Conservation (phyloP, 75 land plant genomes). For the Pinus albicaulis region DNA sequence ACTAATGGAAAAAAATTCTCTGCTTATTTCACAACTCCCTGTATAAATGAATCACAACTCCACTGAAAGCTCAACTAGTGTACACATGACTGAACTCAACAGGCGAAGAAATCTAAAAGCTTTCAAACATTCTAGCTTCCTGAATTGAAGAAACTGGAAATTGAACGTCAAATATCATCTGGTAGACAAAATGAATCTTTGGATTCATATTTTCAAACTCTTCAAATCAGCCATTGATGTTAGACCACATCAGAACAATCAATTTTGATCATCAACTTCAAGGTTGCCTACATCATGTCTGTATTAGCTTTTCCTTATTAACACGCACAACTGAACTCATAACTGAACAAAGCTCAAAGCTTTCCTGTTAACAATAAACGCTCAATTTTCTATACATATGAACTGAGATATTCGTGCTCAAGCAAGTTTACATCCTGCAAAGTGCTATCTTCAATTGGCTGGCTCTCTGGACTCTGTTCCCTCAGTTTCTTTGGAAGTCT, state of each 20-base stretch:
- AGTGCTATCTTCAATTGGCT: not conserved
- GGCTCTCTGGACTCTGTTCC: not conserved
- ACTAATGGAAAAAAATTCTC: not conserved
- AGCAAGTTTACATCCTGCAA: not conserved
- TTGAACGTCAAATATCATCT: not conserved
- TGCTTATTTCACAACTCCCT: not conserved
- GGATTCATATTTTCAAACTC: not conserved
- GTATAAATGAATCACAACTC: not conserved
- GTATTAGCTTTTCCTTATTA: too few relatives aligned
- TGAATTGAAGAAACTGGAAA: not conserved
- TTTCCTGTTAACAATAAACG: not conserved
- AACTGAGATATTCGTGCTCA: not conserved
- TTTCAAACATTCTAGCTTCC: constrained; percentile 6
- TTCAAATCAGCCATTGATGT: constrained; percentile 7
- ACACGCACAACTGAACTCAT: not conserved
- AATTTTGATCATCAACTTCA: not conserved
- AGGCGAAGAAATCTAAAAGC: not conserved
- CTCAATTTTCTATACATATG: not conserved
- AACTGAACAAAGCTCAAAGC: not conserved
- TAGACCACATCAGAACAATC: constrained; percentile 2
- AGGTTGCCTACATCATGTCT: not conserved
- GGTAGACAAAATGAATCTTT: not conserved
- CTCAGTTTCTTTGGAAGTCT: constrained; percentile 1
- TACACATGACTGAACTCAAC: constrained; percentile 1
- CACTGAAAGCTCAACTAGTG: constrained; percentile 6